Conservation (phyloP, 768 basidiomycete species). For the Rhodosporidiobolus odoratus region DNA sequence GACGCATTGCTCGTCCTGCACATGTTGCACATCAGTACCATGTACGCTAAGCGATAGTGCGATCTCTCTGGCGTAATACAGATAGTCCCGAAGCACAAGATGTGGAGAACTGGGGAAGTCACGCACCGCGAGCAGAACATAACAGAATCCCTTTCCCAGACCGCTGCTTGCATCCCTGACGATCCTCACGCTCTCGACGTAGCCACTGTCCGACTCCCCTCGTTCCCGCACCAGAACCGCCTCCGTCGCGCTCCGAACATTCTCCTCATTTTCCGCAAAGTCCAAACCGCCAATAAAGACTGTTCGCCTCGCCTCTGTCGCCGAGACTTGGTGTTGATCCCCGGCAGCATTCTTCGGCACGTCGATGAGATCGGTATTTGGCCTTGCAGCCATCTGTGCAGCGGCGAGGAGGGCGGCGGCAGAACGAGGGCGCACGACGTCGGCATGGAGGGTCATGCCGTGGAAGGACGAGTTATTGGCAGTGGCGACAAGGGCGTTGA, state of each 20-base stretch:
- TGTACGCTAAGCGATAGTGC: neutral
- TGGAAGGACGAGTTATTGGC: slow-evolving; percentile 69
- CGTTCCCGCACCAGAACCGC: slow-evolving; percentile 53
- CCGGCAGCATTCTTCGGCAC: slow-evolving; percentile 33
- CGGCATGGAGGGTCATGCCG: slow-evolving; percentile 73
- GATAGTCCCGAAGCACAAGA: neutral
- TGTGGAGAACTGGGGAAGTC: neutral
- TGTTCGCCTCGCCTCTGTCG: slow-evolving; percentile 67
- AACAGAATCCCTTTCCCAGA: slow-evolving; percentile 91
- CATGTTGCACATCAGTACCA: too few species aligned
- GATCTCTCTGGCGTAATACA: too few species aligned
- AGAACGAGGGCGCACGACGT: slow-evolving; percentile 54
- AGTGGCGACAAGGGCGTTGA: slow-evolving; percentile 52
- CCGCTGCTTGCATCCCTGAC: slow-evolving; percentile 85
- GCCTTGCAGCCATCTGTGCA: slow-evolving; percentile 44
- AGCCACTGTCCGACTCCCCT: slow-evolving; percentile 32
- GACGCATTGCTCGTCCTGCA: slow-evolving; percentile 85
- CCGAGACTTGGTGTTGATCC: slow-evolving; percentile 42
- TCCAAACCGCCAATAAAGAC: slow-evolving; percentile 91
- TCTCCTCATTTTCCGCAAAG: slow-evolving; percentile 85
- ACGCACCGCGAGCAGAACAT: slow-evolving; percentile 76
- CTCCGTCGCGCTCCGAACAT: slow-evolving; percentile 81
- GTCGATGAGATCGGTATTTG: slow-evolving; percentile 44
- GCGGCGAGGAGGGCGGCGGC: slow-evolving; percentile 44
- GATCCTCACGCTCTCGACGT: slow-evolving; percentile 60